Evolutionary conservation across 2,329 filamentous ascomycete species (phyloP).

Genomic region (Elsinoe ampelina): DNA sequence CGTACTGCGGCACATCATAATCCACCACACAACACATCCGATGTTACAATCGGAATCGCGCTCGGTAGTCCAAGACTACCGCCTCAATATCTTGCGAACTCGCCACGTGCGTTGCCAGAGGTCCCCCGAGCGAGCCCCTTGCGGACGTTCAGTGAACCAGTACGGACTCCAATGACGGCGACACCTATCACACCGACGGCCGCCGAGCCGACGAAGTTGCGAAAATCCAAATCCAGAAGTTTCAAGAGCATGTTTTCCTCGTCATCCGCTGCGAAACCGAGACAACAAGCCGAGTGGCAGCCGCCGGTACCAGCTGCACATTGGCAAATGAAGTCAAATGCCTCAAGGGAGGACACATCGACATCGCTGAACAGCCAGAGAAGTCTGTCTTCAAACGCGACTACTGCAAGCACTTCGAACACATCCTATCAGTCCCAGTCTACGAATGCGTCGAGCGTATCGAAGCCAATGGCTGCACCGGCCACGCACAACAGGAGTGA

Average conservation of each 20-base stretch:
- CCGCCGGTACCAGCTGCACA: constrained; percentile 1
- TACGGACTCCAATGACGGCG: background rate
- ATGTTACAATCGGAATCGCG: constrained; percentile 4
- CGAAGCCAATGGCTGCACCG: background rate
- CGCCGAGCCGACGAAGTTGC: constrained; percentile 1
- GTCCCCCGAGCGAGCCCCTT: background rate
- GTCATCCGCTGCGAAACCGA: background rate
- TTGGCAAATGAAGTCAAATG: constrained; percentile 2
- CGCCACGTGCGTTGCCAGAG: constrained; percentile 8
- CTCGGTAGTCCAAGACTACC: constrained; percentile 9
- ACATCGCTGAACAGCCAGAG: background rate
- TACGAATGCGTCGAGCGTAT: constrained; percentile 1
- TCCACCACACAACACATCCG: background rate
- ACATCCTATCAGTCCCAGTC: constrained; percentile 11
- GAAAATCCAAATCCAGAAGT: constrained; percentile 4
- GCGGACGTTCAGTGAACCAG: constrained; percentile 11
- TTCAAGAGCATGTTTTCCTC: constrained; percentile 12
- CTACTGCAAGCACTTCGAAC: constrained; percentile 10
- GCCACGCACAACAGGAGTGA: background rate
- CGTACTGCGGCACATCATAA: background rate
- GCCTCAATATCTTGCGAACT: background rate
- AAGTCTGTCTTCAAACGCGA: constrained; percentile 1
- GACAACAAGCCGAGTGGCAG: background rate
- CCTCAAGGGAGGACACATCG: constrained; percentile 1
- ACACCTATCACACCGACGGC: background rate